phyloP scores from a whole-genome alignment of 345 rosid species.

The Angophora floribunda region DNA sequence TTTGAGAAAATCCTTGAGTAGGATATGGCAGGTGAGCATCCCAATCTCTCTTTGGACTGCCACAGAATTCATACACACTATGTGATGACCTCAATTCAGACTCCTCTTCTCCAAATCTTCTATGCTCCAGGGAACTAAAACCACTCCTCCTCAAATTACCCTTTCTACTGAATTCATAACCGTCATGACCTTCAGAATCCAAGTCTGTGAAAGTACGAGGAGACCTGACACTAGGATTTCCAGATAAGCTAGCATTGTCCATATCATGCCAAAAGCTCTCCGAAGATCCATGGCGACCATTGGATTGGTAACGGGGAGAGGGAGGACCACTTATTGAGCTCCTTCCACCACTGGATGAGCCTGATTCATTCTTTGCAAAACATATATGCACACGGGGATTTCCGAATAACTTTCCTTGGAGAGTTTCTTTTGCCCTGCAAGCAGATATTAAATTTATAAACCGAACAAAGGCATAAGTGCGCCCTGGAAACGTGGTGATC shows the following conservation, averaged over 20 bases:
- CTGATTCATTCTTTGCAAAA: conserved; percentile 75
- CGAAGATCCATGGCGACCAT: conserved; percentile 38
- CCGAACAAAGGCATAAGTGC: conserved; percentile 93
- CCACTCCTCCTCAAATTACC: conserved; percentile 33
- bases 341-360: conserved; percentile 53
- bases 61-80: conserved; percentile 37
- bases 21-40: conserved; percentile 26
- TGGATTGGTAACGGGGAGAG: conserved; percentile 50
- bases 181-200: conserved; percentile 39
- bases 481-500: conserved; percentile 84
- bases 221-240: conserved; percentile 26
- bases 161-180: conserved; percentile 40
- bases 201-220: conserved; percentile 21
- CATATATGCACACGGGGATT: conserved; percentile 97
- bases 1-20: conserved; percentile 27
- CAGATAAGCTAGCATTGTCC: conserved; percentile 17
- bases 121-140: conserved; percentile 30
- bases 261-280: conserved; percentile 46
- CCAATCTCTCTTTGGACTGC: conserved; percentile 53
- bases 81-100: conserved; percentile 21
- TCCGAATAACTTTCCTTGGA: conserved; percentile 87
- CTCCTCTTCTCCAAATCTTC: conserved; percentile 25
- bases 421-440: conserved; percentile 84
- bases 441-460: conserved; percentile 56
- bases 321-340: conserved; percentile 25